Evolutionary conservation across 768 basidiomycete species (phyloP).

Genomic region (Phaffia tasmanica): DNA sequence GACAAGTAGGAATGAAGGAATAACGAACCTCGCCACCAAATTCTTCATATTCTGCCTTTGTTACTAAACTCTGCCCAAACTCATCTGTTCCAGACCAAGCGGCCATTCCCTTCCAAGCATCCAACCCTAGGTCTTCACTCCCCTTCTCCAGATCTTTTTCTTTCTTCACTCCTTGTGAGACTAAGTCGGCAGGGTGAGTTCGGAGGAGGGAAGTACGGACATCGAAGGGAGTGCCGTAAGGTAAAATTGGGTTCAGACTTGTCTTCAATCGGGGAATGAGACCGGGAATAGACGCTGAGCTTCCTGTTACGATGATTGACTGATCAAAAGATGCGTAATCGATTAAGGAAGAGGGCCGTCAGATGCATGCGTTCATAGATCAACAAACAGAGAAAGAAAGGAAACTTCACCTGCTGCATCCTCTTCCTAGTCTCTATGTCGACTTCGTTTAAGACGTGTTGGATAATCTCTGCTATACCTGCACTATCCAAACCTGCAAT

Average conservation of each 20-base stretch:
- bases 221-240: slow-evolving; percentile 63
- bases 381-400: neutral
- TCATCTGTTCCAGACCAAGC: slow-evolving; percentile 41
- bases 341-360: neutral
- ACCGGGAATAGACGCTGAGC: slow-evolving; percentile 62
- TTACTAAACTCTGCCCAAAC: slow-evolving; percentile 49
- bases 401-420: slow-evolving; percentile 57
- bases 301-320: slow-evolving; percentile 86
- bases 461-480: slow-evolving; percentile 82
- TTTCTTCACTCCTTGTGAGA: too few species aligned
- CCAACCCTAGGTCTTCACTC: slow-evolving; percentile 50
- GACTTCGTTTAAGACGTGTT: slow-evolving; percentile 67
- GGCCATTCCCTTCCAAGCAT: slow-evolving; percentile 93
- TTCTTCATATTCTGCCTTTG: slow-evolving; percentile 76
- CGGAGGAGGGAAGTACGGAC: slow-evolving; percentile 46
- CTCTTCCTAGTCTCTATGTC: slow-evolving; percentile 53
- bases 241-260: slow-evolving; percentile 70
- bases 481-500: slow-evolving; percentile 94
- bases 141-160: neutral
- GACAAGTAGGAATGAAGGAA: neutral
- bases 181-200: too few species aligned
- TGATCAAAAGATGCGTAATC: slow-evolving; percentile 33
- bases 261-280: slow-evolving; percentile 57
- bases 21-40: slow-evolving; percentile 55
- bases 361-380: neutral